phyloP scores from a whole-genome alignment of 2,329 filamentous ascomycete genomes.

The Alternaria solani region DNA sequence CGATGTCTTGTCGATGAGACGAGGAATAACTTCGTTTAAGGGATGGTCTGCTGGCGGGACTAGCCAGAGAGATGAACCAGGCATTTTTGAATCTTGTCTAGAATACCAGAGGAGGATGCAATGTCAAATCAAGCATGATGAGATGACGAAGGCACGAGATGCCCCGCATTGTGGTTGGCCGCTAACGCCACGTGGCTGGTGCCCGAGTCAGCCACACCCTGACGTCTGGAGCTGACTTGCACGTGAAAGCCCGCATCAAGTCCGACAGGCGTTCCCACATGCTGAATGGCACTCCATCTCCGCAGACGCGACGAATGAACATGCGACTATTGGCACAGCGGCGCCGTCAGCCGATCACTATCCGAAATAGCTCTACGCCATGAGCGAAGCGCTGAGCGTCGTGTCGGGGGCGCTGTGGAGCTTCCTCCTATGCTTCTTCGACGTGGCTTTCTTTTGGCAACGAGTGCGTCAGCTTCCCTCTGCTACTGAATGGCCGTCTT shows the following conservation, averaged over 20 bases:
- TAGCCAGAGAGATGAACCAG: conserved; percentile 55
- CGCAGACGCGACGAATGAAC: conserved; percentile 34
- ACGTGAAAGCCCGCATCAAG: conserved; percentile 28
- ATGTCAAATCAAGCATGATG: conserved; percentile 7
- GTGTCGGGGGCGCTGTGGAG: conserved; percentile 31
- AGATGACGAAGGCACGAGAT: neutral
- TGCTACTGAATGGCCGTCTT: neutral
- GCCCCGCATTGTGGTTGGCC: conserved; percentile 4
- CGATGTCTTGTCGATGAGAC: conserved; percentile 47
- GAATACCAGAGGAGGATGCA: neutral
- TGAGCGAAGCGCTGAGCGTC: conserved; percentile 26
- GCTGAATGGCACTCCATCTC: conserved; percentile 30
- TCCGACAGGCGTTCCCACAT: conserved; percentile 17
- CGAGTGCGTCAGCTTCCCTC: conserved; percentile 40
- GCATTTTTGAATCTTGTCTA: conserved; percentile 35
- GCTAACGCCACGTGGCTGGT: conserved; percentile 20
- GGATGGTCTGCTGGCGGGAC: conserved; percentile 49
- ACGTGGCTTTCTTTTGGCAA: conserved; percentile 53
- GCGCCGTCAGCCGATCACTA: conserved; percentile 23
- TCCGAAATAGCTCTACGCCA: conserved; percentile 26
- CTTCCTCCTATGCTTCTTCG: conserved; percentile 45
- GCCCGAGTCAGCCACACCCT: conserved; percentile 7
- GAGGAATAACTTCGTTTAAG: conserved; percentile 40
- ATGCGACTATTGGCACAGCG: conserved; percentile 33
- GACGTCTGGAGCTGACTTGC: conserved; percentile 19